phyloP scores from a whole-genome alignment of 78 protist species.

The Polysphondylium violaceum region DNA sequence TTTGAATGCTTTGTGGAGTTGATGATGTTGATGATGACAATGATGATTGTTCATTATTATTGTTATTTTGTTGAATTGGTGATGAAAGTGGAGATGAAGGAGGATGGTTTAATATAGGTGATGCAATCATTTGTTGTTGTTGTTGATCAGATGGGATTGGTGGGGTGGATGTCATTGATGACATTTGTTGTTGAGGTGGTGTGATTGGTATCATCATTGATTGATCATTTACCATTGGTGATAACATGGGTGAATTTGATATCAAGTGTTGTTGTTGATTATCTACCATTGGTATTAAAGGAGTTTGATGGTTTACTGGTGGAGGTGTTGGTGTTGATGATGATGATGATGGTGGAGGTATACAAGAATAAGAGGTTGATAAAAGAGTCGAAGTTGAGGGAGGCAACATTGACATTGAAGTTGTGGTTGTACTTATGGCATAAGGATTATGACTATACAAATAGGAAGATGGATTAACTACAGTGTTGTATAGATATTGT shows the following conservation, averaged over 20 bases:
- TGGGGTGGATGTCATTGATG: not conserved
- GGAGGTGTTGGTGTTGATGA: not conserved
- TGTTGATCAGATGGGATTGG: not conserved
- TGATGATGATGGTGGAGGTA: not conserved
- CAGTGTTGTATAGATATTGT: not conserved
- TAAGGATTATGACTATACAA: conserved; percentile 27
- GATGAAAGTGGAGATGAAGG: too few species aligned
- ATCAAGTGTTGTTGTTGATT: not conserved
- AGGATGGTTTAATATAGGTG: too few species aligned
- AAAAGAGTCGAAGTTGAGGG: not conserved
- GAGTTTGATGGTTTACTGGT: not conserved
- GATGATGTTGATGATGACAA: too few species aligned
- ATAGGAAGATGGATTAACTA: conserved; percentile 8
- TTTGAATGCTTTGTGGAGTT: too few species aligned
- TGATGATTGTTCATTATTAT: too few species aligned
- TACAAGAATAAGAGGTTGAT: not conserved
- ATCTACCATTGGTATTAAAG: not conserved
- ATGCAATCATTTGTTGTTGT: too few species aligned
- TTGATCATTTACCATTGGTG: too few species aligned
- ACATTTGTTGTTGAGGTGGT: not conserved
- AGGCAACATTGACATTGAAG: not conserved
- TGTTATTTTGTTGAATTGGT: too few species aligned
- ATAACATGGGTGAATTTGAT: not conserved
- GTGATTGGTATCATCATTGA: too few species aligned
- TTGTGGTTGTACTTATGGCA: conserved; percentile 12